Conservation (phyloP, 257 asterid genomes). For the Marsdenia floribunda region DNA sequence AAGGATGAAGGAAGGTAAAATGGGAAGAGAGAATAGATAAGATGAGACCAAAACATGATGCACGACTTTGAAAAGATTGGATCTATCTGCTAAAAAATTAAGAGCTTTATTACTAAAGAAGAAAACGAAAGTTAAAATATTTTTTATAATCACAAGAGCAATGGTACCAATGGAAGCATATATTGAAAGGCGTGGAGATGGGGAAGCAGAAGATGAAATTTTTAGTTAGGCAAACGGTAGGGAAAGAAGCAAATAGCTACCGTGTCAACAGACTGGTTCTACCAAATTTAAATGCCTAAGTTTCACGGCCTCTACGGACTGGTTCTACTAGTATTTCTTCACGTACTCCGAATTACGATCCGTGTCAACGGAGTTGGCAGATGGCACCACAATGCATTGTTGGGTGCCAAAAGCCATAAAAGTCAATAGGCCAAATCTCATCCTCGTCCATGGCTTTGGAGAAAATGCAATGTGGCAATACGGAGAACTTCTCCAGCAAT, state of each 20-base stretch:
- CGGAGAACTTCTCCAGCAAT: constrained; percentile 73
- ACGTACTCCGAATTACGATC: constrained; percentile 72
- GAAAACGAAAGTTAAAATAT: constrained; percentile 40
- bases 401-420: constrained; percentile 71
- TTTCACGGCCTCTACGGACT: constrained; percentile 84
- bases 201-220: background rate
- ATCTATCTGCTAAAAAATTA: constrained; percentile 29
- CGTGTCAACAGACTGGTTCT: too few relatives aligned
- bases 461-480: constrained; percentile 99
- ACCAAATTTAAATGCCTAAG: constrained; percentile 66
- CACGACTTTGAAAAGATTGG: constrained; percentile 34
- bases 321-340: constrained; percentile 69
- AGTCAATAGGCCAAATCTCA: constrained; percentile 49
- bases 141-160: constrained; percentile 44
- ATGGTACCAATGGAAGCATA: background rate
- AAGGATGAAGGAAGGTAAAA: constrained; percentile 49
- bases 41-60: constrained; percentile 37
- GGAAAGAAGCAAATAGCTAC: background rate
- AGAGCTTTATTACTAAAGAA: constrained; percentile 48
- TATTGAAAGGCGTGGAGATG: background rate
- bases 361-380: constrained; percentile 46
- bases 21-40: constrained; percentile 52
- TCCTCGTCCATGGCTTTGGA: constrained; percentile 85
- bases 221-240: background rate
- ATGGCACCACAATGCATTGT: constrained; percentile 77